phyloP scores from a whole-genome alignment of 75 land plant genomes.

The Selaginella moellendorffii region DNA sequence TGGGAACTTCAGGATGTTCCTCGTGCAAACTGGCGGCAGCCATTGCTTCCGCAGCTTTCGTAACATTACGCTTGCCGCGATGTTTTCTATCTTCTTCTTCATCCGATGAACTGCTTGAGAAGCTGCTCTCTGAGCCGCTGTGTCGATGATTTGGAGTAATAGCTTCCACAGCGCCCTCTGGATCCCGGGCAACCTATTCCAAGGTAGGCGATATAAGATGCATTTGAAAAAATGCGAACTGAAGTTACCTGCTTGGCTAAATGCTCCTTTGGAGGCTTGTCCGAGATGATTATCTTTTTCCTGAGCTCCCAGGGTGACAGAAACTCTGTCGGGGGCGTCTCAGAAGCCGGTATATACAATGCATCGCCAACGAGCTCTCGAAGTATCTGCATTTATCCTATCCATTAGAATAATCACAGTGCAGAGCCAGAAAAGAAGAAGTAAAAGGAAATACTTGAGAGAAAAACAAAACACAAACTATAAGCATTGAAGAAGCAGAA shows the following conservation, averaged over 20 bases:
- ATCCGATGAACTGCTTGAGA: neutral
- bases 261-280: constrained; percentile 25
- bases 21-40: neutral
- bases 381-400: constrained; percentile 17
- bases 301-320: constrained; percentile 24
- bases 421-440: too few species aligned
- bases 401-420: too few species aligned
- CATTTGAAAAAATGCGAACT: too few species aligned
- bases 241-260: constrained; percentile 22
- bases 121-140: neutral
- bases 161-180: constrained; percentile 6
- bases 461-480: neutral
- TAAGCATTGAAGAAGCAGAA: neutral
- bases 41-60: neutral
- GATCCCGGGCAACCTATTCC: neutral
- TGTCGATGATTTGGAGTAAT: constrained; percentile 3
- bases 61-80: neutral
- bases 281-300: constrained; percentile 23
- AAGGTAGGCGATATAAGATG: too few species aligned
- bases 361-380: constrained; percentile 16
- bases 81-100: neutral
- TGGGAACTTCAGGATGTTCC: neutral
- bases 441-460: too few species aligned
- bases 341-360: constrained; percentile 15
- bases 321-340: constrained; percentile 22